Base-by-base conservation (phyloP, 129 eudicot species). In the Flaveria linearis region DNA sequence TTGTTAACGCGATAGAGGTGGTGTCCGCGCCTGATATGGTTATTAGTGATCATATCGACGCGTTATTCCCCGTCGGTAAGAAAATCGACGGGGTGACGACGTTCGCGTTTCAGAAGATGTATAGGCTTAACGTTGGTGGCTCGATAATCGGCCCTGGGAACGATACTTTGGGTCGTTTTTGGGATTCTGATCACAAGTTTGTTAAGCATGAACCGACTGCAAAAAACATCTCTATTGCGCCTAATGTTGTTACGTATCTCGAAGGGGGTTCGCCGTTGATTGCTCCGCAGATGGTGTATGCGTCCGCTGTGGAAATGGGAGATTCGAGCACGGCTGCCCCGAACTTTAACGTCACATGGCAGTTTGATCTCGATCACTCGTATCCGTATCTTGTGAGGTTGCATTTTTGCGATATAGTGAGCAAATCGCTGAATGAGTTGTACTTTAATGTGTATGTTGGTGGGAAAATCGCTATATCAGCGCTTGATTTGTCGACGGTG, bases 371-470 rank as follows among this genome's bases (percentile, higher is more conserved):
- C 10, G 97, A 88, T 70, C 49, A 64, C 1, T 53, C 91, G 0
- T 88, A 69, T 56, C 43, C 87, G 9, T 83, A 94, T 65, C 84
- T 94, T 7, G 66, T 94, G 17, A 92, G 97, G 45, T 80, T 94
- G 16, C 98, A 94, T 82, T 94, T 94, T 52, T 86, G 91, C 13
- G 98, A 94, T n/a, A 91, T 94, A 3, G 90, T 94, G 7, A 94
- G 98, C 85, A 91, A 88, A 60, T 70, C 93, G 1, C 13, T 78
- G 10, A 87, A 88, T 42, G 93, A 88, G 12, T 82, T 91, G 20
- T 94, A 94, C 75, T 94, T 94, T 43, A 91, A 93, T 23, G 96
- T 94, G 33, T 94, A 84, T 50, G 77, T 91, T 69, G 86, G 85
- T n/a, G 93, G 93, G 11, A 94, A 85, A 69, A 51, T 84, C 45